Percentiles rank a stretch among this genome's conserved stretches.
Evolutionary conservation across 2,329 filamentous ascomycete genomes (phyloP).

Genomic region (Aureobasidium sp.): DNA sequence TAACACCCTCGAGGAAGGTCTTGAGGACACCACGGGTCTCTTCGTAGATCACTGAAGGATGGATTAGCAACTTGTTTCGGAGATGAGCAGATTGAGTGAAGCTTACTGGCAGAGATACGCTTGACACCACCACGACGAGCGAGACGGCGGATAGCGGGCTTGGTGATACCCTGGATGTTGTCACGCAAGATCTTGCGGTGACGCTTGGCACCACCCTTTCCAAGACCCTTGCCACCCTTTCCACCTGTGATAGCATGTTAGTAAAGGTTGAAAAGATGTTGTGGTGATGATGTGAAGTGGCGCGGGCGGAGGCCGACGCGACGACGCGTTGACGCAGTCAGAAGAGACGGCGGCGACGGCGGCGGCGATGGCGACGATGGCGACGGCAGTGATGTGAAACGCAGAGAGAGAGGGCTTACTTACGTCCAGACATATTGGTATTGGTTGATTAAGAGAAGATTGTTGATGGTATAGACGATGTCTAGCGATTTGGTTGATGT

Average conservation of each 20-base stretch:
- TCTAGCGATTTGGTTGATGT: neutral
- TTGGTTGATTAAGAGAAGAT: slow-evolving; percentile 21
- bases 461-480: slow-evolving; percentile 18
- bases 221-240: slow-evolving; percentile 95
- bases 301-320: slow-evolving; percentile 5
- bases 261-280: slow-evolving; percentile 20
- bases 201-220: slow-evolving; percentile 97
- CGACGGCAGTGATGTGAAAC: neutral
- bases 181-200: slow-evolving; percentile 98
- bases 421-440: slow-evolving; percentile 47
- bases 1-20: slow-evolving; percentile 77
- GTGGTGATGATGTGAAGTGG: slow-evolving; percentile 9
- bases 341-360: neutral
- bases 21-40: slow-evolving; percentile 76
- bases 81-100: neutral
- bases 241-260: slow-evolving; percentile 53
- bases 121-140: slow-evolving; percentile 99
- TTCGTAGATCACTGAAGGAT: slow-evolving; percentile 63
- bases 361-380: neutral
- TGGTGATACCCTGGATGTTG: slow-evolving; percentile 99
- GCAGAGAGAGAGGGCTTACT: slow-evolving; percentile 24
- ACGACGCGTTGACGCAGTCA: slow-evolving; percentile 3
- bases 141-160: slow-evolving; percentile 97
- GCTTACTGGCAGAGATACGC: slow-evolving; percentile 90
- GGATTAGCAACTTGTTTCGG: slow-evolving; percentile 1